phyloP scores from a whole-genome alignment of 345 rosid genomes.

The Brassica carinata region DNA sequence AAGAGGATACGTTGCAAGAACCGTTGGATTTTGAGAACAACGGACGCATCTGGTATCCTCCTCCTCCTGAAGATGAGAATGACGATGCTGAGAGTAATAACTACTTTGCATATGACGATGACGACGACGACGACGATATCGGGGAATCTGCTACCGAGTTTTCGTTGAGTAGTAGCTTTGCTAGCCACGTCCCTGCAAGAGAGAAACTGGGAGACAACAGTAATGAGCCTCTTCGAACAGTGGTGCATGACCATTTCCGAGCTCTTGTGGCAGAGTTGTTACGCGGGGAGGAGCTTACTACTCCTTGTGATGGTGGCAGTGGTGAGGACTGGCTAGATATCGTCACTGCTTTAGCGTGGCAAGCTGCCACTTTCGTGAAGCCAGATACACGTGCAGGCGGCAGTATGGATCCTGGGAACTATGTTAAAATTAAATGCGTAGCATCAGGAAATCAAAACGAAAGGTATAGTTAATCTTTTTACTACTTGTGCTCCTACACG shows the following conservation, averaged over 20 bases:
- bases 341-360: conserved; percentile 82
- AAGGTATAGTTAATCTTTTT: conserved; percentile 52
- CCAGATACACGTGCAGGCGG: conserved; percentile 98
- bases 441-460: conserved; percentile 82
- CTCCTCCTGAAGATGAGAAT: conserved; percentile 83
- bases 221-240: conserved; percentile 72
- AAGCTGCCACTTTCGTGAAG: conserved; percentile 92
- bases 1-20: conserved; percentile 34
- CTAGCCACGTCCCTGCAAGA: conserved; percentile 29
- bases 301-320: conserved; percentile 49
- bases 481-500: too few relatives aligned
- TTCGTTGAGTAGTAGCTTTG: conserved; percentile 78
- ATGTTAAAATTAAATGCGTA: conserved; percentile 93
- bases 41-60: conserved; percentile 89
- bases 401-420: conserved; percentile 97
- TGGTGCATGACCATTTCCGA: conserved; percentile 86
- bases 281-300: conserved; percentile 64
- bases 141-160: conserved; percentile 79
- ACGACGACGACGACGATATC: conserved; percentile 52
- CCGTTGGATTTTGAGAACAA: conserved; percentile 85
- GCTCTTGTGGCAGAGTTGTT: conserved; percentile 95
- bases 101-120: conserved; percentile 77
- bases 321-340: conserved; percentile 80
- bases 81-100: conserved; percentile 67
- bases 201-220: conserved; percentile 66